Conservation (phyloP, 331 rosid genomes). For the Telfairia occidentalis region DNA sequence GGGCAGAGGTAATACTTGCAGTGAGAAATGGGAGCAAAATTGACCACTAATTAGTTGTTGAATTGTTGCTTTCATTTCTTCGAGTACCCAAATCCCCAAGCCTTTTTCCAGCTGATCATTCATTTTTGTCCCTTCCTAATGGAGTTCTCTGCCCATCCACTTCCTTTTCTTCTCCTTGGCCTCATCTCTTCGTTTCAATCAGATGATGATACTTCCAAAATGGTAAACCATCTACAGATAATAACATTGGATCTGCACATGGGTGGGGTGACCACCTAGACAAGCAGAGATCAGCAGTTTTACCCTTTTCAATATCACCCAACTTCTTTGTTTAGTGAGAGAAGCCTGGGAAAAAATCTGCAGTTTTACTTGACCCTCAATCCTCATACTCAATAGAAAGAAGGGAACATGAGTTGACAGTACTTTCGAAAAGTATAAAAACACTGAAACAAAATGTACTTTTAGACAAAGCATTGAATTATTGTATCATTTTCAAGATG, state of each 20-base stretch:
- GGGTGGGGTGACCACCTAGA: not conserved
- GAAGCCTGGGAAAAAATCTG: not conserved
- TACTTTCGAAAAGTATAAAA: no score
- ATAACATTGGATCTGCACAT: slow-evolving; percentile 8
- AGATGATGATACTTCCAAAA: not conserved
- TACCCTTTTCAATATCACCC: not conserved
- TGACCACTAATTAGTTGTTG: not conserved
- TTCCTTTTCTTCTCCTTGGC: not conserved
- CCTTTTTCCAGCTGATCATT: not conserved
- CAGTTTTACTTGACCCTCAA: not conserved
- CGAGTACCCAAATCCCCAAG: not conserved
- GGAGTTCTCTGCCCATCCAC: not conserved
- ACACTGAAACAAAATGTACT: no score
- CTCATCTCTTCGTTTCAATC: slow-evolving; percentile 2
- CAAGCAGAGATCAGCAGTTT: not conserved
- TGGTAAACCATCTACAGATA: slow-evolving; percentile 3
- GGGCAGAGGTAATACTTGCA: slow-evolving; percentile 1
- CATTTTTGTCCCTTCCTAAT: not conserved
- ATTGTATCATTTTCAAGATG: no score
- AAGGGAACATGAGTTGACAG: no score
- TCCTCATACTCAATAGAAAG: not conserved
- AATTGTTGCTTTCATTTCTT: slow-evolving; percentile 5
- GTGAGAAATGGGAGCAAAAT: not conserved
- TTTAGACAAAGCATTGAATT: no score
- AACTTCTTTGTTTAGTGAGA: not conserved